Evolutionary conservation across 306 rosid species (phyloP).

Genomic region (Prunus mira): DNA sequence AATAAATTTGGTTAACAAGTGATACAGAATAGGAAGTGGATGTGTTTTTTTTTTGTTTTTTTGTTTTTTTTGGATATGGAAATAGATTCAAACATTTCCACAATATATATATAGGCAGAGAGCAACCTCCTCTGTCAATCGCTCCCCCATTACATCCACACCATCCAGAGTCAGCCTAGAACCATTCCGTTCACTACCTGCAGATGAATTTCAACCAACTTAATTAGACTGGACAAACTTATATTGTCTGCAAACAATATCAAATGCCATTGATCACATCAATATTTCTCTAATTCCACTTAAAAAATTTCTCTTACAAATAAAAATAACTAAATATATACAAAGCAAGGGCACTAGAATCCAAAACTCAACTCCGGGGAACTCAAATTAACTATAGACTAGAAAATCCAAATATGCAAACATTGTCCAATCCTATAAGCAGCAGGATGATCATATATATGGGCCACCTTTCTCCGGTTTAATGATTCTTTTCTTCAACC

Average conservation of each 20-base stretch:
- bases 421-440: background rate
- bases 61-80: background rate
- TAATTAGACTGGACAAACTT: background rate
- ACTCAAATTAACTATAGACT: background rate
- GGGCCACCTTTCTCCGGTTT: background rate
- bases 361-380: background rate
- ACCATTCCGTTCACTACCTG: constrained; percentile 92
- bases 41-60: background rate
- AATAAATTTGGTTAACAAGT: constrained; percentile 13
- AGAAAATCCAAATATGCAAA: background rate
- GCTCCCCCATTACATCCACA: constrained; percentile 95
- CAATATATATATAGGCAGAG: constrained; percentile 9
- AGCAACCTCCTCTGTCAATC: constrained; percentile 81
- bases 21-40: background rate
- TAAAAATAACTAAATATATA: background rate
- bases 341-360: background rate
- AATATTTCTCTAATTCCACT: background rate
- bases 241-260: background rate
- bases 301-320: background rate
- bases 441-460: background rate
- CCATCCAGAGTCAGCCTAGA: constrained; percentile 79
- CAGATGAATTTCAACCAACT: constrained; percentile 13
- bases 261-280: background rate
- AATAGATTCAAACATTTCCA: constrained; percentile 12
- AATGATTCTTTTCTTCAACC: background rate